Conservation (phyloP, 2,329 filamentous ascomycete genomes). For the Fusarium lateritium region DNA sequence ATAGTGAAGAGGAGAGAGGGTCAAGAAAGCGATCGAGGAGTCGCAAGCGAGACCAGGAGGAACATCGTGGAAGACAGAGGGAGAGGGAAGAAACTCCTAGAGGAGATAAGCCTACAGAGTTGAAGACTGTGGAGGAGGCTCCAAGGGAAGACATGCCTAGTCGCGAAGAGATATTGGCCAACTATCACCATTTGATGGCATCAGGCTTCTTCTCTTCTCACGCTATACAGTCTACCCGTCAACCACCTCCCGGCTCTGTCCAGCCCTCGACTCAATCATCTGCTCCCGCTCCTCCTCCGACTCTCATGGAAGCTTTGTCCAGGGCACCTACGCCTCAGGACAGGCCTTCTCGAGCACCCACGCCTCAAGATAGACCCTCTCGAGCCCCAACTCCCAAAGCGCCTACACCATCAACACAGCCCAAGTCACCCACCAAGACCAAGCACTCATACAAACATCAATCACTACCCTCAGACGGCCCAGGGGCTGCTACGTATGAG, state of each 20-base stretch:
- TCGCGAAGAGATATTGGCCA: constrained; percentile 68
- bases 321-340: constrained; percentile 36
- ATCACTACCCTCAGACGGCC: constrained; percentile 17
- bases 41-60: constrained; percentile 37
- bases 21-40: constrained; percentile 45
- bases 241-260: constrained; percentile 52
- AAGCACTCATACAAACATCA: constrained; percentile 27
- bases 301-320: constrained; percentile 29
- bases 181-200: constrained; percentile 69
- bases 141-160: constrained; percentile 50
- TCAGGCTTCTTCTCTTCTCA: constrained; percentile 72
- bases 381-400: constrained; percentile 18
- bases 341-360: constrained; percentile 27
- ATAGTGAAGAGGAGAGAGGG: constrained; percentile 46
- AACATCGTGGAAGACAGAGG: constrained; percentile 31
- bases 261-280: constrained; percentile 21
- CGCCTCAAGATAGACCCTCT: constrained; percentile 28
- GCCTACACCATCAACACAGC: constrained; percentile 26
- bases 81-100: constrained; percentile 37
- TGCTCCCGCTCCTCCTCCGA: constrained; percentile 18
- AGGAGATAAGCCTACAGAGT: constrained; percentile 29
- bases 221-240: constrained; percentile 70
- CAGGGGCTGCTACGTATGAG: constrained; percentile 45
- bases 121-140: constrained; percentile 17
- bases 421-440: constrained; percentile 33